These are phyloP conservation scores for Tillandsia fasciculata DNA, from an alignment of 176 grass and related monocot genomes.

Conservation along the genomic window DNA sequence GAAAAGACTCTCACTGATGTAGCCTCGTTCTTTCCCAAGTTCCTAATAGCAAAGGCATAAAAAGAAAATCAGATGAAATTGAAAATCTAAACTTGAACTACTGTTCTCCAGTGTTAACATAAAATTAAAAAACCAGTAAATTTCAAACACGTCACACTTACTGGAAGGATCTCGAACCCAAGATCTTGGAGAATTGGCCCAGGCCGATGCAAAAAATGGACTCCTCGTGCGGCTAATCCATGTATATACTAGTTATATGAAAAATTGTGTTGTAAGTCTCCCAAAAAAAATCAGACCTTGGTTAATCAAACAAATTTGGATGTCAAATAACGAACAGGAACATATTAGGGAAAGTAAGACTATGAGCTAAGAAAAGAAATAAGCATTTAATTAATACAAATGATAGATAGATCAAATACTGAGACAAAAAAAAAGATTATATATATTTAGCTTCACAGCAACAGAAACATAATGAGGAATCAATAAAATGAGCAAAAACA, in stretches of 20 bases:
- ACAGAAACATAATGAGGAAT: too few relatives aligned
- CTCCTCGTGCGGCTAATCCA: conserved; percentile 89
- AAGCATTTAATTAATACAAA: too few relatives aligned
- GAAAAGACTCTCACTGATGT: conserved; percentile 79
- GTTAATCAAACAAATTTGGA: background rate
- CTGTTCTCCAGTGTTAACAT: background rate
- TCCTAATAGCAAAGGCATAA: conserved; percentile 37
- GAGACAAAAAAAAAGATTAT: too few relatives aligned
- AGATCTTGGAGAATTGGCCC: conserved; percentile 83
- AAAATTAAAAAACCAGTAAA: conserved; percentile 17
- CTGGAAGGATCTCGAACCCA: conserved; percentile 92
- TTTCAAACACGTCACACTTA: conserved; percentile 28
- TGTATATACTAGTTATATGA: conserved; percentile 75
- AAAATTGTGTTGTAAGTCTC: conserved; percentile 22
- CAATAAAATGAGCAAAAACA: too few relatives aligned
- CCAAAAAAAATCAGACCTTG: background rate
- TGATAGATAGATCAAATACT: too few relatives aligned
- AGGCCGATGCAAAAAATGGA: conserved; percentile 94
- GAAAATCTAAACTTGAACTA: conserved; percentile 8
- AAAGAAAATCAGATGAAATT: conserved; percentile 8
- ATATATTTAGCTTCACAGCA: too few relatives aligned
- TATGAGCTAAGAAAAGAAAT: too few relatives aligned
- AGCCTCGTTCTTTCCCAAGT: conserved; percentile 69
- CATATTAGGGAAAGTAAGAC: too few relatives aligned
- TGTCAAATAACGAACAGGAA: too few relatives aligned